phyloP scores from a whole-genome alignment of 2,329 filamentous ascomycete species.

The Stachybotrys echinatus region DNA sequence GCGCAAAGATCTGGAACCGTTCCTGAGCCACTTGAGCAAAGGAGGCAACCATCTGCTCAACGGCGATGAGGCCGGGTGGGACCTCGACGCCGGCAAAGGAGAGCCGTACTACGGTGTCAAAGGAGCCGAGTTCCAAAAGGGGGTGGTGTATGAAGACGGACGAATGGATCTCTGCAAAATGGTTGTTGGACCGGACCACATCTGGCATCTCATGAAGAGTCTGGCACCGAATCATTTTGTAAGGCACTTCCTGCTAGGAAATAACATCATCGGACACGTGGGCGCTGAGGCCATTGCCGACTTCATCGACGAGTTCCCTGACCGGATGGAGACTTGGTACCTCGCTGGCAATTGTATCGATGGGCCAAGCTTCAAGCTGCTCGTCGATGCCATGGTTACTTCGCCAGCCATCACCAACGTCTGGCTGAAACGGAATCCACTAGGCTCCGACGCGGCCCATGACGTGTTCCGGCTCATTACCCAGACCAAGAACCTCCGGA shows the following conservation, averaged over 20 bases:
- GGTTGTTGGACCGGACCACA: conserved; percentile 46
- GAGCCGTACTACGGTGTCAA: conserved; percentile 29
- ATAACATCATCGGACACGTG: conserved; percentile 47
- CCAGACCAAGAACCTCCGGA: conserved; percentile 34
- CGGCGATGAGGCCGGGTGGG: conserved; percentile 15
- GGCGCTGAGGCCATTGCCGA: conserved; percentile 39
- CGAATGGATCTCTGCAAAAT: conserved; percentile 52
- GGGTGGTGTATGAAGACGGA: conserved; percentile 43
- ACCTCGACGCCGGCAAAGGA: conserved; percentile 27
- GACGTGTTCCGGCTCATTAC: conserved; percentile 40
- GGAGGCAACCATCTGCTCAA: conserved; percentile 22
- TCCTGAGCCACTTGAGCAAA: conserved; percentile 23
- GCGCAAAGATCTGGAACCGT: conserved; percentile 24
- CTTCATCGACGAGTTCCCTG: conserved; percentile 39
- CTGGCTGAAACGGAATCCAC: conserved; percentile 51
- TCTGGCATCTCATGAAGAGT: conserved; percentile 42
- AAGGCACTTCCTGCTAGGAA: conserved; percentile 46
- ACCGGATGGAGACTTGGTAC: conserved; percentile 50
- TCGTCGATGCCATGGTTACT: conserved; percentile 38
- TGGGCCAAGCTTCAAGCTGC: conserved; percentile 28
- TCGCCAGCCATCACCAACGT: conserved; percentile 41
- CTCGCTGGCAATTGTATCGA: conserved; percentile 50
- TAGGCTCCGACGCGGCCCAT: conserved; percentile 30
- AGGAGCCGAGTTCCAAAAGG: conserved; percentile 29
- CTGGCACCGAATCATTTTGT: conserved; percentile 41